Percentiles rank a stretch among this genome's conserved stretches.
Evolutionary conservation across 306 rosid species (phyloP).

Genomic region (Prunus fruticosa): DNA sequence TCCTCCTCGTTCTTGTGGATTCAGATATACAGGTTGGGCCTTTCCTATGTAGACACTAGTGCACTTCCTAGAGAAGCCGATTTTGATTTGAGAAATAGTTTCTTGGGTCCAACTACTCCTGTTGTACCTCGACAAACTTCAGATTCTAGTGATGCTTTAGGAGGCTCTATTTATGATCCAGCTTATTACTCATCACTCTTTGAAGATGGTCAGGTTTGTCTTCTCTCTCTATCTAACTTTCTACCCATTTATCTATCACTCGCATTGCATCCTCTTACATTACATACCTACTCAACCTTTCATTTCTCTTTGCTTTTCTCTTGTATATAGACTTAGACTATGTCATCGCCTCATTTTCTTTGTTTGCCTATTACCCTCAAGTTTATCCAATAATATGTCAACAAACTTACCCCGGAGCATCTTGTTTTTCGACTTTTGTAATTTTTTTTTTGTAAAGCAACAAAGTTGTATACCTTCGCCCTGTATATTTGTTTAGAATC

Average conservation of each 20-base stretch:
- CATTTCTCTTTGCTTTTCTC: slow-evolving; percentile 16
- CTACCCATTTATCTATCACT: background rate
- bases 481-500: background rate
- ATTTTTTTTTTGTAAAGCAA: background rate
- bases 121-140: slow-evolving; percentile 62
- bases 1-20: slow-evolving; percentile 84
- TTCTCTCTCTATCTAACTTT: background rate
- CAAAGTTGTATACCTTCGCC: background rate
- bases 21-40: slow-evolving; percentile 94
- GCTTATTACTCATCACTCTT: slow-evolving; percentile 75
- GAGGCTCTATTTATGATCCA: slow-evolving; percentile 92
- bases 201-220: slow-evolving; percentile 56
- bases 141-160: slow-evolving; percentile 73
- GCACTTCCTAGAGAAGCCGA: slow-evolving; percentile 56
- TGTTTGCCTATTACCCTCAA: background rate
- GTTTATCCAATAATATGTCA: background rate
- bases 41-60: slow-evolving; percentile 49
- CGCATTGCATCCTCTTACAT: background rate
- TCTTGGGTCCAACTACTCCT: slow-evolving; percentile 77
- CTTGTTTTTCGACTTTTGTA: background rate
- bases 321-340: background rate
- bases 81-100: slow-evolving; percentile 71
- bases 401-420: background rate
- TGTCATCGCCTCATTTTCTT: slow-evolving; percentile 10
- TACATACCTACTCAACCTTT: slow-evolving; percentile 12